Evolutionary conservation across 225 moss, liverwort and hornwort species (phyloP).

Genomic region (Neckera pumila): DNA sequence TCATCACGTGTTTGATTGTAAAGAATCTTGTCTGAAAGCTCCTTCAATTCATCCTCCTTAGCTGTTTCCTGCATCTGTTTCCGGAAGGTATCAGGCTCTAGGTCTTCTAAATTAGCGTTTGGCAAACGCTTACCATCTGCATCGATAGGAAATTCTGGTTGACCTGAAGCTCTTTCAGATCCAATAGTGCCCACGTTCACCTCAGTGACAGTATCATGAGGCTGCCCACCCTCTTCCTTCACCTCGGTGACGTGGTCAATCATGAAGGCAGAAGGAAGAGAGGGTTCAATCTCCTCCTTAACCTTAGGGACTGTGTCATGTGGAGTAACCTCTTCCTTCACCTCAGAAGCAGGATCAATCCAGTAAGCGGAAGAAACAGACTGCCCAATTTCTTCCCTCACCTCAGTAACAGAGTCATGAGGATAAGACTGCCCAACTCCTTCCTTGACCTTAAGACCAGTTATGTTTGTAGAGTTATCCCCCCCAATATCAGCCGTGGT

Average conservation of each 20-base stretch:
- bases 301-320: not conserved
- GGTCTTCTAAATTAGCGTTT: slow-evolving; percentile 21
- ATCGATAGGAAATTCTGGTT: slow-evolving; percentile 7
- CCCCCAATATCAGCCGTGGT: slow-evolving; percentile 2
- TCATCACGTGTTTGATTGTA: slow-evolving; percentile 37
- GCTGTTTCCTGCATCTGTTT: slow-evolving; percentile 51
- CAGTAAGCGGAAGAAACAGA: slow-evolving; percentile 14
- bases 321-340: slow-evolving; percentile 1
- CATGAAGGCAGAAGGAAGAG: slow-evolving; percentile 30
- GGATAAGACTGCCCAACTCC: slow-evolving; percentile 1
- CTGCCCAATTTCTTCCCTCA: slow-evolving; percentile 15
- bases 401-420: slow-evolving; percentile 4
- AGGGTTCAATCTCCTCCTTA: not conserved
- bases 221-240: slow-evolving; percentile 24
- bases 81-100: slow-evolving; percentile 48
- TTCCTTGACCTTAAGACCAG: slow-evolving; percentile 11
- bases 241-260: slow-evolving; percentile 10
- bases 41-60: slow-evolving; percentile 38
- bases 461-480: slow-evolving; percentile 7
- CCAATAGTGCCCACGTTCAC: not conserved
- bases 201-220: slow-evolving; percentile 4
- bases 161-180: slow-evolving; percentile 24
- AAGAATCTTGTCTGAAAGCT: slow-evolving; percentile 44
- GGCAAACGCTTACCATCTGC: slow-evolving; percentile 2
- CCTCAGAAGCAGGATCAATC: slow-evolving; percentile 1